phyloP scores from a whole-genome alignment of 1,284 basidiomycete species.

The Stereum hirsutum region DNA sequence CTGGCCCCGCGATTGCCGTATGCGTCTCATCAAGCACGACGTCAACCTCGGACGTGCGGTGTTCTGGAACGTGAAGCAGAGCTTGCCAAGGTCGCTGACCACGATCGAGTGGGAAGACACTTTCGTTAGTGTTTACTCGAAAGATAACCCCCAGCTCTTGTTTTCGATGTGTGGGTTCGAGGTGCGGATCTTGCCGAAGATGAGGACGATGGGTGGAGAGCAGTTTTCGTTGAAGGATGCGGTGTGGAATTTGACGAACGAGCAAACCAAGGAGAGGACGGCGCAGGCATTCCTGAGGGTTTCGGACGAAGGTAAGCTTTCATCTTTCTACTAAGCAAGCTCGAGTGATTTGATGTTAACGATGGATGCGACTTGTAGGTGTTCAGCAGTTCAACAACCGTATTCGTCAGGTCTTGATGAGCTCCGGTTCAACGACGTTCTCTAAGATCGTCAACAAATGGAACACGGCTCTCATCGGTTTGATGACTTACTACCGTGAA shows the following conservation, averaged over 20 bases:
- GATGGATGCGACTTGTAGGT: no score
- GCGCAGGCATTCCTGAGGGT: conserved; percentile 97
- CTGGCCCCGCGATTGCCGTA: conserved; percentile 98
- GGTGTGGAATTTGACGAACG: conserved; percentile 95
- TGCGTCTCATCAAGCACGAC: conserved; percentile 99
- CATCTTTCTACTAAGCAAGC: background rate
- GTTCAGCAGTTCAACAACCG: conserved; percentile 96
- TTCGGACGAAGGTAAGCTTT: conserved; percentile 72
- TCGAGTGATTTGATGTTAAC: no score
- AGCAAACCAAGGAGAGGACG: conserved; percentile 94
- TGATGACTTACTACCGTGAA: conserved; percentile 98
- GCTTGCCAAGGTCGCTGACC: conserved; percentile 89
- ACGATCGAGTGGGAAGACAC: conserved; percentile 99
- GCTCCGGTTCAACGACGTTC: conserved; percentile 97
- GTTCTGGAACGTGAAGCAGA: conserved; percentile 99
- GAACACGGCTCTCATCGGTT: conserved; percentile 92
- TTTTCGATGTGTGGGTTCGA: conserved; percentile 99
- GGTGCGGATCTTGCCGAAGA: conserved; percentile 93
- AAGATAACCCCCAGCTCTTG: conserved; percentile 94
- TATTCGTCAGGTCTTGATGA: conserved; percentile 96
- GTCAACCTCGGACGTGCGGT: conserved; percentile 98
- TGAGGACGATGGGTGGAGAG: conserved; percentile 90
- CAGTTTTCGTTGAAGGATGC: conserved; percentile 95
- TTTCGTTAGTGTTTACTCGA: conserved; percentile 93
- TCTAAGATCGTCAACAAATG: conserved; percentile 99